phyloP scores from a whole-genome alignment of 1,284 basidiomycete species.

The Sphagnurus paluster region DNA sequence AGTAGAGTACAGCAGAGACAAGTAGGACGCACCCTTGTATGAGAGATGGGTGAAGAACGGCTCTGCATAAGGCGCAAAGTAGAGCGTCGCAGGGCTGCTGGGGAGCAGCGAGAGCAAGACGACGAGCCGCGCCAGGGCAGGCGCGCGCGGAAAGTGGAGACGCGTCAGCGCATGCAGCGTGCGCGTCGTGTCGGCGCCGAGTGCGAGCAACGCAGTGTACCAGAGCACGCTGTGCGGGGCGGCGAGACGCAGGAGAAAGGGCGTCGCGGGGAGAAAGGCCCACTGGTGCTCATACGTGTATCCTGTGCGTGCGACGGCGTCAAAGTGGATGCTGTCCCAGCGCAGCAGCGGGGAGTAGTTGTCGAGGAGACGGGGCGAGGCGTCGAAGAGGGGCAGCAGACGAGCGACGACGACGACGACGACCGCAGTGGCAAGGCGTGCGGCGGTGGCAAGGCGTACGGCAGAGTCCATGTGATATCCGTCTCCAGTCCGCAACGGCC shows the following conservation, averaged over 20 bases:
- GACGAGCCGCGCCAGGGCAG: conserved; percentile 58
- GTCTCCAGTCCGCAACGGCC: neutral
- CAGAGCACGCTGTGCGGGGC: conserved; percentile 26
- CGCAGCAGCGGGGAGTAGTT: conserved; percentile 49
- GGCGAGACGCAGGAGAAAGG: conserved; percentile 52
- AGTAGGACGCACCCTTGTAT: conserved; percentile 61
- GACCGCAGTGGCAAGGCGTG: conserved; percentile 14
- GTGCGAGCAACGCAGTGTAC: conserved; percentile 39
- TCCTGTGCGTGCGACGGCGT: conserved; percentile 59
- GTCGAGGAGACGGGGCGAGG: conserved; percentile 37
- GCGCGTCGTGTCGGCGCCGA: conserved; percentile 45
- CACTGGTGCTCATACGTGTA: conserved; percentile 84
- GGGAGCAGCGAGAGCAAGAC: conserved; percentile 75
- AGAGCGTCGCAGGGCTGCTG: conserved; percentile 76
- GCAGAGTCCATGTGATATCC: conserved; percentile 13
- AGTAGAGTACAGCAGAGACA: conserved; percentile 6
- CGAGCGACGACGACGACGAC: conserved; percentile 19
- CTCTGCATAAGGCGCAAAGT: conserved; percentile 78
- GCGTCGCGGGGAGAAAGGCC: conserved; percentile 83
- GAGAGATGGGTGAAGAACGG: conserved; percentile 83
- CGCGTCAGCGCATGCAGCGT: conserved; percentile 68
- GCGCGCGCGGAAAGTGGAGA: conserved; percentile 48
- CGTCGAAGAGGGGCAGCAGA: conserved; percentile 33
- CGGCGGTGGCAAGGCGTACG: conserved; percentile 5
- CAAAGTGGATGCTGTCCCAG: conserved; percentile 91